Percentiles rank a stretch among this genome's conserved stretches.
Conservation (phyloP, 2,329 filamentous ascomycete genomes). For the Trichoderma polysporum region DNA sequence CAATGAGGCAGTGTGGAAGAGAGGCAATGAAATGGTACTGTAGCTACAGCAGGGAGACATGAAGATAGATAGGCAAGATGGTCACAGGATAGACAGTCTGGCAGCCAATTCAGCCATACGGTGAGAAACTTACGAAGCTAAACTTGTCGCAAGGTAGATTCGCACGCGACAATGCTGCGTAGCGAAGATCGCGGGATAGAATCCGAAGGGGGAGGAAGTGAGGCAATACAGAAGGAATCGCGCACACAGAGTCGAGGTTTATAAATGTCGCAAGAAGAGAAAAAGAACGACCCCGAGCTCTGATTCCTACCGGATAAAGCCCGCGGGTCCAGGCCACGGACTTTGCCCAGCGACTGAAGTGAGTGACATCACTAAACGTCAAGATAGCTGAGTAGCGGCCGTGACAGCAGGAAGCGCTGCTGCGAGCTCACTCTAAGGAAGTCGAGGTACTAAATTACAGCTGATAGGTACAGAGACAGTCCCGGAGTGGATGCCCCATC, state of each 20-base stretch:
- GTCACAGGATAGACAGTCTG: neutral
- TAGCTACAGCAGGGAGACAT: neutral
- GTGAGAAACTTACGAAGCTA: neutral
- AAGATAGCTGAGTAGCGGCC: neutral
- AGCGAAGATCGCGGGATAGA: neutral
- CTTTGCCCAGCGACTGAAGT: neutral
- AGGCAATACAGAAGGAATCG: neutral
- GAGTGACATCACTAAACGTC: slow-evolving; percentile 19
- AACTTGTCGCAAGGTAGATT: neutral
- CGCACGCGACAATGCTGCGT: slow-evolving; percentile 1
- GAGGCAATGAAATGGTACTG: neutral
- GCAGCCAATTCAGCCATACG: neutral
- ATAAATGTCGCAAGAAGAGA: slow-evolving; percentile 15
- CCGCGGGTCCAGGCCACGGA: neutral
- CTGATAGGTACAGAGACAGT: neutral
- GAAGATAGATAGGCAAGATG: neutral
- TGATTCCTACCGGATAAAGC: neutral
- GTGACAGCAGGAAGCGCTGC: neutral
- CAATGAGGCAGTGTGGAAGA: neutral
- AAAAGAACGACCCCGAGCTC: neutral
- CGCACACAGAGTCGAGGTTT: neutral
- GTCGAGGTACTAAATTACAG: neutral
- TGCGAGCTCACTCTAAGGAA: neutral
- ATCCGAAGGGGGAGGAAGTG: neutral
- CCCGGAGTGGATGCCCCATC: neutral